Conservation (phyloP, 345 rosid genomes). For the Moricandia arvensis region DNA sequence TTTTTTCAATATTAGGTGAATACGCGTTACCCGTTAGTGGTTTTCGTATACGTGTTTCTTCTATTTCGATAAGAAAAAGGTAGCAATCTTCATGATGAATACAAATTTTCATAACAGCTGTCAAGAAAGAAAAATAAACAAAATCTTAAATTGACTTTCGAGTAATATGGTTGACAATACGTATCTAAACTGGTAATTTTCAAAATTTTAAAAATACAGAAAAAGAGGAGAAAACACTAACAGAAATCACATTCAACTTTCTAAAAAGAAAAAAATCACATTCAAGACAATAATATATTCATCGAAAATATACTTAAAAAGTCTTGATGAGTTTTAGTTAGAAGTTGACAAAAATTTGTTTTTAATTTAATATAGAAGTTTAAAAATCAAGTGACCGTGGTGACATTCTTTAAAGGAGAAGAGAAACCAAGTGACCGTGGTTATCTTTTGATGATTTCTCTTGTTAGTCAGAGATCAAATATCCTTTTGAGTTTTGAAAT, state of each 20-base stretch:
- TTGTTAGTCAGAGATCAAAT: too few species aligned
- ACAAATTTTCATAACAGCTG: neutral
- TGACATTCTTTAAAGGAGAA: too few species aligned
- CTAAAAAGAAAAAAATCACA: neutral
- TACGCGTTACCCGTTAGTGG: neutral
- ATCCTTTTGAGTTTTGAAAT: too few species aligned
- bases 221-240: neutral
- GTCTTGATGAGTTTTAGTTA: neutral
- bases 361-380: neutral
- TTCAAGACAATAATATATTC: neutral
- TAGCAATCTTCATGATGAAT: neutral
- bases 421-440: too few species aligned
- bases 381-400: too few species aligned
- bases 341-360: neutral
- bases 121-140: neutral
- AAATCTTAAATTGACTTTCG: neutral
- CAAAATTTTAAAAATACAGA: too few species aligned
- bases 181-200: neutral
- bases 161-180: neutral
- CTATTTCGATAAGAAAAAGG: neutral
- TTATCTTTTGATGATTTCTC: too few species aligned
- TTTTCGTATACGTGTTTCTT: neutral
- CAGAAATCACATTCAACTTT: neutral
- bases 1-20: neutral
- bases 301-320: neutral